Percentiles rank a stretch among this genome's conserved stretches.
These are phyloP conservation scores for Sugiyamaella mastotermitis DNA, from an alignment of 805 yeast species.

Conservation along the genomic window DNA sequence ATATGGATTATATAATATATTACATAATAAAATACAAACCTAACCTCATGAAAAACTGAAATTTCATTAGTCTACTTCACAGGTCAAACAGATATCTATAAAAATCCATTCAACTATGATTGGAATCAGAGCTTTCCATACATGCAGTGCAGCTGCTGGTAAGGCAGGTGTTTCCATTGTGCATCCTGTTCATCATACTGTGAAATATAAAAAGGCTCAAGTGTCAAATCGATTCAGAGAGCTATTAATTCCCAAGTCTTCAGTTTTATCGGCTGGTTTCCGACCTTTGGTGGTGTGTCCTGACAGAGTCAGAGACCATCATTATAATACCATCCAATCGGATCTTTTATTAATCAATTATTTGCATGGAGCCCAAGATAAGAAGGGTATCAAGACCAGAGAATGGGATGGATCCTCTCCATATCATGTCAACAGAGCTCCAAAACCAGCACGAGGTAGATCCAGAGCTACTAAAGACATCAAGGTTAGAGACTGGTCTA, in stretches of 20 bases:
- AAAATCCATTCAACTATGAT: neutral
- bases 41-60: too few species aligned
- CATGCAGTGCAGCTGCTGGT: constrained; percentile 24
- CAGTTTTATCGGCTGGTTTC: constrained; percentile 72
- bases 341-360: constrained; percentile 77
- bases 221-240: constrained; percentile 72
- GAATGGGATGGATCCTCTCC: constrained; percentile 86
- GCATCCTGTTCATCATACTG: constrained; percentile 87
- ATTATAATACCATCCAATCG: constrained; percentile 61
- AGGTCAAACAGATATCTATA: too few species aligned
- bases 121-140: constrained; percentile 20
- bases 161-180: constrained; percentile 64
- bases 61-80: too few species aligned
- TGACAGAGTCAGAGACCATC: constrained; percentile 76
- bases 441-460: constrained; percentile 69
- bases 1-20: neutral
- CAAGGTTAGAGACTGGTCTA: constrained; percentile 56
- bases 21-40: neutral
- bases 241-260: constrained; percentile 59
- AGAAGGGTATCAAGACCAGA: constrained; percentile 66
- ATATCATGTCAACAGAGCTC: constrained; percentile 78
- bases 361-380: constrained; percentile 51
- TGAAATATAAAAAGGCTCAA: constrained; percentile 64
- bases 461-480: constrained; percentile 70
- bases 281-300: constrained; percentile 69